These are phyloP conservation scores for Wickerhamomyces bisporus DNA, from an alignment of 805 yeast genomes.

Conservation along the genomic window DNA sequence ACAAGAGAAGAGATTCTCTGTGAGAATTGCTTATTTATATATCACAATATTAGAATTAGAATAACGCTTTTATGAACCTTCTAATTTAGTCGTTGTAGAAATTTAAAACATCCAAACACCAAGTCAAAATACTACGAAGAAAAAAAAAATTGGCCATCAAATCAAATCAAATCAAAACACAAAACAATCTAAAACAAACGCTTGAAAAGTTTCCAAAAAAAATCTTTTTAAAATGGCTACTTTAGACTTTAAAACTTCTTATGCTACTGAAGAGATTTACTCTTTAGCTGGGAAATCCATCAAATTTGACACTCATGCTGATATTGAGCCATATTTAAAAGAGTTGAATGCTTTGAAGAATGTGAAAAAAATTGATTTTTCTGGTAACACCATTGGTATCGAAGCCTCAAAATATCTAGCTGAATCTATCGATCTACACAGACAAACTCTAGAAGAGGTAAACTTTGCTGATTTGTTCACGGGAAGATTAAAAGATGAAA, in stretches of 20 bases:
- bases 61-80: too few species aligned
- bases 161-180: too few species aligned
- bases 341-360: slow-evolving; percentile 40
- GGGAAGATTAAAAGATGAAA: slow-evolving; percentile 91
- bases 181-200: neutral
- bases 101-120: slow-evolving; percentile 2
- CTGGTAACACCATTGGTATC: slow-evolving; percentile 93
- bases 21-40: neutral
- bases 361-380: slow-evolving; percentile 61
- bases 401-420: slow-evolving; percentile 78
- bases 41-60: neutral
- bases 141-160: slow-evolving; percentile 1
- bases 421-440: slow-evolving; percentile 38
- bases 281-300: slow-evolving; percentile 71
- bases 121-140: neutral
- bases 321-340: slow-evolving; percentile 64
- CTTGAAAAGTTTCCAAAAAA: neutral
- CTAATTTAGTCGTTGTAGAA: neutral
- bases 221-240: slow-evolving; percentile 31
- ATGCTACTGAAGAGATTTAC: slow-evolving; percentile 42
- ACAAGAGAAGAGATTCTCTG: too few species aligned
- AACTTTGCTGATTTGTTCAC: slow-evolving; percentile 92
- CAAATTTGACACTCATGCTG: slow-evolving; percentile 68
- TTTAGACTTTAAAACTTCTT: slow-evolving; percentile 34
- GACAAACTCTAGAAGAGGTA: slow-evolving; percentile 53